A percentile compares a stretch with the other conserved stretches of the same genome.
These are phyloP conservation scores for Cordyceps fumosorosea DNA, from an alignment of 2,329 filamentous ascomycete genomes.

Conservation along the genomic window DNA sequence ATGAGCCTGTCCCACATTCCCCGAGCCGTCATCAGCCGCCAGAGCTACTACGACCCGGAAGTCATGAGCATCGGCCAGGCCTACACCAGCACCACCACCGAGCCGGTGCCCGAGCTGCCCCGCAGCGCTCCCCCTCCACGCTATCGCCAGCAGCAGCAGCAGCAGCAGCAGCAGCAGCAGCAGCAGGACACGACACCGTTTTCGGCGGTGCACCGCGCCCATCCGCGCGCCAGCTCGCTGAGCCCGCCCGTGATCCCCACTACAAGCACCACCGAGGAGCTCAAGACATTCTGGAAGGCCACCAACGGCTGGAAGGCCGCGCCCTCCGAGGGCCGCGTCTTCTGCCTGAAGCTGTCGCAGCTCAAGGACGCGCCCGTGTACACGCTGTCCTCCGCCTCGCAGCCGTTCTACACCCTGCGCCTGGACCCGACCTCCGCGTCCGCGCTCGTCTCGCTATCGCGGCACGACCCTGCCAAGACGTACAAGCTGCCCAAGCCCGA, in stretches of 20 bases:
- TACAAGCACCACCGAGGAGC: conserved; percentile 52
- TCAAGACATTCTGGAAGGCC: conserved; percentile 61
- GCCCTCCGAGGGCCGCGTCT: conserved; percentile 49
- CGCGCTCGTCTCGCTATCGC: conserved; percentile 51
- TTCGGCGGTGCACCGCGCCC: background rate
- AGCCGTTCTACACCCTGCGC: conserved; percentile 62
- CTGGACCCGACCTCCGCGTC: conserved; percentile 58
- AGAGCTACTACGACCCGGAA: conserved; percentile 41
- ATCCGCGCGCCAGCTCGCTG: background rate
- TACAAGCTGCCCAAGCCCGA: conserved; percentile 38
- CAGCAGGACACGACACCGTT: background rate
- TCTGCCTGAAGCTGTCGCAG: conserved; percentile 50
- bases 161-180: background rate
- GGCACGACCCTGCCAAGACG: conserved; percentile 53
- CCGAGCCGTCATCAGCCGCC: conserved; percentile 57
- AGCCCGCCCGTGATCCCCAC: conserved; percentile 41
- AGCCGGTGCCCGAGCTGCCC: conserved; percentile 12
- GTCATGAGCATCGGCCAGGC: conserved; percentile 2
- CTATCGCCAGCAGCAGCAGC: background rate
- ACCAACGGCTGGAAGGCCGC: conserved; percentile 64
- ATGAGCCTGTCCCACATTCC: conserved; percentile 58
- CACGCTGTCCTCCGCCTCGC: conserved; percentile 52
- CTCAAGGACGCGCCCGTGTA: conserved; percentile 59
- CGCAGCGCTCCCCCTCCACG: background rate
- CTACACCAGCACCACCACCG: background rate